phyloP scores from a whole-genome alignment of 306 rosid species.

The Arachis stenosperma region DNA sequence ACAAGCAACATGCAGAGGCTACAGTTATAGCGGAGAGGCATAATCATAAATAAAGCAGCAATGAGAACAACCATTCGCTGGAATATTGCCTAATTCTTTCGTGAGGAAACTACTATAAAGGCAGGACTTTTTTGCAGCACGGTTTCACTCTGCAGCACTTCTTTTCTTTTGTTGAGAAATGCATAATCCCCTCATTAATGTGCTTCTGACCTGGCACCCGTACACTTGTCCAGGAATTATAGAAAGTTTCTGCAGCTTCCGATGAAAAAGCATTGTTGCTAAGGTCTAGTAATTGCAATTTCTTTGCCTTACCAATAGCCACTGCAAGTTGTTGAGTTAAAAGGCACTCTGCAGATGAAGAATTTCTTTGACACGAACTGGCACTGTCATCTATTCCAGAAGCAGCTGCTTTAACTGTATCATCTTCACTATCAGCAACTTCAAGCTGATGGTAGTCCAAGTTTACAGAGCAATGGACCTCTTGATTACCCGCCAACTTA shows the following conservation, averaged over 20 bases:
- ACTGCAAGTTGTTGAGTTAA: constrained; percentile 54
- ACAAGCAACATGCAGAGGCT: neutral
- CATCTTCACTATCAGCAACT: constrained; percentile 87
- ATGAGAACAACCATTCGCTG: neutral
- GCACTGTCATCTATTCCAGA: constrained; percentile 68
- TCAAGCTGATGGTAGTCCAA: constrained; percentile 53
- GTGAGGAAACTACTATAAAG: constrained; percentile 1
- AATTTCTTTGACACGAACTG: constrained; percentile 57
- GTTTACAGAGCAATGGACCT: constrained; percentile 40
- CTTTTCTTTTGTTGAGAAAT: constrained; percentile 60
- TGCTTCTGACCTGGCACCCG: constrained; percentile 69
- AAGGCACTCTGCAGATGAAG: constrained; percentile 46
- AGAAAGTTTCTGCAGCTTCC: constrained; percentile 58
- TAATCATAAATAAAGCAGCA: neutral
- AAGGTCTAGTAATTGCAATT: constrained; percentile 70
- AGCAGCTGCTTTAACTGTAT: constrained; percentile 49
- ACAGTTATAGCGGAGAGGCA: neutral
- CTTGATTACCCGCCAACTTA: constrained; percentile 51
- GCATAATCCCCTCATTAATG: constrained; percentile 55
- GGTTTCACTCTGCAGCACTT: constrained; percentile 74
- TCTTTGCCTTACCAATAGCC: constrained; percentile 65
- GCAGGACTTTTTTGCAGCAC: constrained; percentile 73
- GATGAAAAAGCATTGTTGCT: constrained; percentile 69
- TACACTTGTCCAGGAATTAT: constrained; percentile 62
- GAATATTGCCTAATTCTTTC: constrained; percentile 17